Evolutionary conservation across 2,329 filamentous ascomycete species (phyloP).

Genomic region (Teratosphaeria destructans): DNA sequence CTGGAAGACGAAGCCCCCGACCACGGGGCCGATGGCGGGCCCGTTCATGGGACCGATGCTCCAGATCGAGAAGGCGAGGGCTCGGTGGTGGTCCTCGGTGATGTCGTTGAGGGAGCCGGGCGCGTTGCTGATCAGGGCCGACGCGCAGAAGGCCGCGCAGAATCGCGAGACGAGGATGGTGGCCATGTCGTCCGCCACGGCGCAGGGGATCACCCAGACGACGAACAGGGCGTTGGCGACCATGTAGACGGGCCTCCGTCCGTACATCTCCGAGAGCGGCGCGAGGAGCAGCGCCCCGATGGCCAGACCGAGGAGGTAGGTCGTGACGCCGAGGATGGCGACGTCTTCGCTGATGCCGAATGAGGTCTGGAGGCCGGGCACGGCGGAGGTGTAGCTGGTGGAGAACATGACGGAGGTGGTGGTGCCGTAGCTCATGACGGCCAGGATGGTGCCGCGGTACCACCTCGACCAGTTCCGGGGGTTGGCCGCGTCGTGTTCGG

Average conservation of each 20-base stretch:
- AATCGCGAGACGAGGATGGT: conserved; percentile 64
- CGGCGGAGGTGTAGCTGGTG: conserved; percentile 66
- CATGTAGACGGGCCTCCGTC: conserved; percentile 57
- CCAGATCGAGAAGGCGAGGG: conserved; percentile 76
- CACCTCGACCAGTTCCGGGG: conserved; percentile 58
- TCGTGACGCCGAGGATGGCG: conserved; percentile 67
- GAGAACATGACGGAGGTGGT: conserved; percentile 55
- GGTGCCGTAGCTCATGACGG: conserved; percentile 48
- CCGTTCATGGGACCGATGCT: conserved; percentile 77
- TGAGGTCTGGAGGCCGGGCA: conserved; percentile 57
- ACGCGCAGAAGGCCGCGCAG: conserved; percentile 62
- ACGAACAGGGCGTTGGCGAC: conserved; percentile 54
- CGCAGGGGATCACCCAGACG: conserved; percentile 61
- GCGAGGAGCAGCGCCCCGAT: conserved; percentile 62
- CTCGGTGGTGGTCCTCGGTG: conserved; percentile 67
- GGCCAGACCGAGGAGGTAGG: conserved; percentile 67
- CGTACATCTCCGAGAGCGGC: conserved; percentile 62
- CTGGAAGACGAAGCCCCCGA: conserved; percentile 72
- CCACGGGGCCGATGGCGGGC: conserved; percentile 48
- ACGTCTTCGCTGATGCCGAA: conserved; percentile 52
- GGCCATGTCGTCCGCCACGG: conserved; percentile 55
- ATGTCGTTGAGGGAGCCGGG: conserved; percentile 79
- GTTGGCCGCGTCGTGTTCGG: conserved; percentile 51
- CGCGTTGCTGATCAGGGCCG: conserved; percentile 69
- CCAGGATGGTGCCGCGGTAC: conserved; percentile 46